Evolutionary conservation across 768 basidiomycete species (phyloP), one percentile per base, ranked within the genome.

Genomic region (Boletus tomentosulus): DNA sequence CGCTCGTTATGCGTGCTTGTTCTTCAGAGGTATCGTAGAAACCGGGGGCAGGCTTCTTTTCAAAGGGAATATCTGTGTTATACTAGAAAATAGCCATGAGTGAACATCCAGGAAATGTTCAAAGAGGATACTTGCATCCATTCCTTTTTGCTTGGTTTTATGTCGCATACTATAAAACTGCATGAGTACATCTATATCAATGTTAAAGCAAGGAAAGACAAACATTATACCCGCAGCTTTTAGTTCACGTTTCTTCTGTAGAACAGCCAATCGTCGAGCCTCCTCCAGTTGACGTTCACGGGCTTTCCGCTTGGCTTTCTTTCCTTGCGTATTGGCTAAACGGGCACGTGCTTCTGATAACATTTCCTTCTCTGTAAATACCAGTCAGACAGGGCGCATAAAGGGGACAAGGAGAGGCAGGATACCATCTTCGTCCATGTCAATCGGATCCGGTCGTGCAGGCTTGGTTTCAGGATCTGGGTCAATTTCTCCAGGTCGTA

Each of bases 391-490:
- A 52, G 4, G 12, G 10, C 39, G 1, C 27, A 25, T 13, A 35
- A 19, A 24, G 12, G 3, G n/a, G 44, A 37, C 3, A 16, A 24
- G 6, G 24, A 24, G 9, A n/a, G 11, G 15, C 1, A 34, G 74
- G 81, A 54, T 58, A 88, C 92, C 95, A 66, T 98, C 97, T 74
- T 99, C 97, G 67, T 99, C 97, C 97, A 99, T 99, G 73, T 99
- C 97, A 62, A 98, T 98, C 6, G 97, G 97, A 75, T 99, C 97
- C 6, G 97, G 97, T 27, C 97, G 83, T 11, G 97, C 97, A 46
- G 97, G 93, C 66, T 98, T 95, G 10, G 95, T 97, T 73, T 99
- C 97, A 13, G 97, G 97, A 73, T 99, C 95, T 6, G 96, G 95
- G 71, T 99, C 97, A 55, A 99, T 96, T 73, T 98, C 97, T 42